A percentile compares a stretch with the other conserved stretches of the same genome.
Conservation (phyloP, 164 flowering plant species). For the Houttuynia cordata region DNA sequence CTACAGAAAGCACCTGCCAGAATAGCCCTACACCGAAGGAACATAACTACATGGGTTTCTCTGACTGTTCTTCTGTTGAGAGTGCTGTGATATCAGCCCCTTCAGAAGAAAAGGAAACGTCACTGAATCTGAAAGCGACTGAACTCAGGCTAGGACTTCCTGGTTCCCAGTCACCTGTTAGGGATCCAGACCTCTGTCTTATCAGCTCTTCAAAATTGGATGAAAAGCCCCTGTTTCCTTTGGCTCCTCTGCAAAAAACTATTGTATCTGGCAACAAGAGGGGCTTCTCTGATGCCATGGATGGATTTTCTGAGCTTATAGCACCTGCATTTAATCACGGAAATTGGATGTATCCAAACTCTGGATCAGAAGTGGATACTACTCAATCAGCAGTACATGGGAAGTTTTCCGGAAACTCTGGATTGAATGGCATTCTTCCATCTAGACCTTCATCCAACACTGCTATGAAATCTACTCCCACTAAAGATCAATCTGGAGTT, state of each 20-base stretch:
- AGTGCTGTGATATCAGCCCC: constrained; percentile 48
- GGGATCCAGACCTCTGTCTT: constrained; percentile 37
- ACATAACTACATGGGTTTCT: constrained; percentile 64
- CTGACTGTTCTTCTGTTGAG: constrained; percentile 79
- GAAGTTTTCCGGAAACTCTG: constrained; percentile 22
- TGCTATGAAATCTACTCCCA: constrained; percentile 13
- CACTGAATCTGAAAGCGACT: constrained; percentile 69
- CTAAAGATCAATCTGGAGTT: constrained; percentile 26
- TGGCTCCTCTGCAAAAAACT: constrained; percentile 50
- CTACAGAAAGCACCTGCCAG: constrained; percentile 29
- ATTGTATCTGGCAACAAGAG: constrained; percentile 72
- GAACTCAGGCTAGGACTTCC: constrained; percentile 94
- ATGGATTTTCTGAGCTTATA: constrained; percentile 44
- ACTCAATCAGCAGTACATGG: constrained; percentile 32
- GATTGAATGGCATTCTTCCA: constrained; percentile 18
- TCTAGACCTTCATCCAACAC: constrained; percentile 16
- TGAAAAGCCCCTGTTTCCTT: constrained; percentile 75
- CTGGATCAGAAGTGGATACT: constrained; percentile 26
- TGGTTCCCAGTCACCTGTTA: constrained; percentile 74
- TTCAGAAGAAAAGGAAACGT: constrained; percentile 33
- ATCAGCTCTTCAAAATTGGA: constrained; percentile 37
- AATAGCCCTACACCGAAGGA: constrained; percentile 43
- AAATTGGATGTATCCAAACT: constrained; percentile 48
- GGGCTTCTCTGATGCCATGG: constrained; percentile 78
- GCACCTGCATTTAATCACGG: constrained; percentile 25